Evolutionary conservation across 768 basidiomycete genomes (phyloP).

Genomic region (Leccinum rimulosum): DNA sequence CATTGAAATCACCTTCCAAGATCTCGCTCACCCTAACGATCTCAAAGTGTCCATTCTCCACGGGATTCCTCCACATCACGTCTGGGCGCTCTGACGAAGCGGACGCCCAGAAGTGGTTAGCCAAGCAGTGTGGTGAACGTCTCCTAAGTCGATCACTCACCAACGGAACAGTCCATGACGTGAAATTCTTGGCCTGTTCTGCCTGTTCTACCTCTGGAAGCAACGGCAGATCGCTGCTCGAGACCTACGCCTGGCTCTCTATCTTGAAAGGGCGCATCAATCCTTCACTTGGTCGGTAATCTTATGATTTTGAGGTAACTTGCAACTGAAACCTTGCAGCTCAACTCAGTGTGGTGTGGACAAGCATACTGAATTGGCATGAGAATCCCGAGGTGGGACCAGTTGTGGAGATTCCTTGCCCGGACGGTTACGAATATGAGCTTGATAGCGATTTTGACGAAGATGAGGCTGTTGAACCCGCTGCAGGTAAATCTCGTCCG

Average conservation of each 20-base stretch:
- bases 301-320: not conserved
- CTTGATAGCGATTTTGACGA: slow-evolving; percentile 29
- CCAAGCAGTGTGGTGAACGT: slow-evolving; percentile 7
- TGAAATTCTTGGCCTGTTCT: slow-evolving; percentile 17
- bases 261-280: slow-evolving; percentile 11
- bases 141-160: slow-evolving; percentile 15
- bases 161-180: slow-evolving; percentile 19
- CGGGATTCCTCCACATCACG: slow-evolving; percentile 13
- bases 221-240: not conserved
- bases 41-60: slow-evolving; percentile 12
- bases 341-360: slow-evolving; percentile 10
- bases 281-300: slow-evolving; percentile 8
- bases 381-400: not conserved
- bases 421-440: slow-evolving; percentile 16
- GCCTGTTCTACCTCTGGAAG: not conserved
- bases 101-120: not conserved
- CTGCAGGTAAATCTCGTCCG: slow-evolving; percentile 1
- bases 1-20: not conserved
- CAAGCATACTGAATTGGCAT: not conserved
- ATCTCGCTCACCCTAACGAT: slow-evolving; percentile 14
- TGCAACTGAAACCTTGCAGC: slow-evolving; percentile 11
- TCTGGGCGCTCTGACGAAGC: not conserved
- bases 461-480: slow-evolving; percentile 1
- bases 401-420: slow-evolving; percentile 7
- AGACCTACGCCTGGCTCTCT: slow-evolving; percentile 17